Percentiles rank a stretch among this genome's conserved stretches.
These are phyloP conservation scores for Pythium brassicae DNA, from an alignment of 352 stramenopile genomes.

Conservation along the genomic window DNA sequence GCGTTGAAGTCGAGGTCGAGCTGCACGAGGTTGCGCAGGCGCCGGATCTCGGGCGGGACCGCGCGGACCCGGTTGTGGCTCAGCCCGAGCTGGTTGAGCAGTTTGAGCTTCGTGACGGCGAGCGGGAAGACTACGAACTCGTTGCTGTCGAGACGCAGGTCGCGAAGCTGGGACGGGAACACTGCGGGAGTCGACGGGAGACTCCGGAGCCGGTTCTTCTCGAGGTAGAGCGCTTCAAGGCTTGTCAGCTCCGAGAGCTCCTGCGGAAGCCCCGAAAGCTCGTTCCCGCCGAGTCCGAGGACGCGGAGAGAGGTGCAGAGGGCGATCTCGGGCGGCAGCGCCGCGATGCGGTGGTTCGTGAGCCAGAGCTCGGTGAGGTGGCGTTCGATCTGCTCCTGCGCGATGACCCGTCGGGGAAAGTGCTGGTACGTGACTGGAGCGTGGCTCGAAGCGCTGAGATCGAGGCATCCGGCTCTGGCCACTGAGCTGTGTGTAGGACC, in stretches of 20 bases:
- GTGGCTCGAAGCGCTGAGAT: conserved; percentile 28
- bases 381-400: conserved; percentile 23
- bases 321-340: conserved; percentile 41
- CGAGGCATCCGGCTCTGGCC: conserved; percentile 24
- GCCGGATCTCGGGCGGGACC: conserved; percentile 41
- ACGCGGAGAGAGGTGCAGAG: conserved; percentile 42
- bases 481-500: neutral
- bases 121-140: conserved; percentile 37
- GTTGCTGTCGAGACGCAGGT: conserved; percentile 58
- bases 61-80: conserved; percentile 47
- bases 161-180: conserved; percentile 36
- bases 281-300: conserved; percentile 57
- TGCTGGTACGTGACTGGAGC: conserved; percentile 17
- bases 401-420: conserved; percentile 37
- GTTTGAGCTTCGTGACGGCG: conserved; percentile 41
- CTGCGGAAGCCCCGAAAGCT: conserved; percentile 35
- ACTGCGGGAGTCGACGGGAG: conserved; percentile 26
- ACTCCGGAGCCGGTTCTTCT: conserved; percentile 47
- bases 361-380: conserved; percentile 57
- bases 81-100: conserved; percentile 54
- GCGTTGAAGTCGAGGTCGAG: conserved; percentile 64
- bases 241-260: conserved; percentile 25
- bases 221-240: conserved; percentile 60
- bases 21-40: conserved; percentile 54
- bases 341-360: conserved; percentile 49